Conservation (phyloP, 169 alveolate genomes). For the Eimeria falciformis region DNA sequence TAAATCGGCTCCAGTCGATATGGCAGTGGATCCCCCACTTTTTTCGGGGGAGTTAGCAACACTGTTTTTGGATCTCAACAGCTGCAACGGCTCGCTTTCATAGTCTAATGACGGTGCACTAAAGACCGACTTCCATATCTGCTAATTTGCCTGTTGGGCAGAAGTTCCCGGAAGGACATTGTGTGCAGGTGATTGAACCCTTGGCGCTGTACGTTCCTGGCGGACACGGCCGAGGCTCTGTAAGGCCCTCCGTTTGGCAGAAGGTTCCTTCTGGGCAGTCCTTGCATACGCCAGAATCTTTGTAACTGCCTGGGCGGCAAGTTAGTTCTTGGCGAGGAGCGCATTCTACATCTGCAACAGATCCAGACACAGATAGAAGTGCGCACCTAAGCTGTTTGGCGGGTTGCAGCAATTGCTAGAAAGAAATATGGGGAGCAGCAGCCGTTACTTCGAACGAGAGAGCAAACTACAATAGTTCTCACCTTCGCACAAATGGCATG, state of each 20-base stretch:
- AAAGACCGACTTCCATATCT: constrained; percentile 19
- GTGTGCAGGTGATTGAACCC: neutral
- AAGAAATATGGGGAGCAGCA: neutral
- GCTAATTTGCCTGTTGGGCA: constrained; percentile 44
- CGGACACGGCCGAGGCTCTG: constrained; percentile 34
- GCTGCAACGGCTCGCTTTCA: too few relatives aligned
- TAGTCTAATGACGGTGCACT: too few relatives aligned
- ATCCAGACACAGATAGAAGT: neutral
- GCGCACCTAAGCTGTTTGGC: neutral
- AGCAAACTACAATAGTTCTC: too few relatives aligned
- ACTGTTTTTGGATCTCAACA: too few relatives aligned
- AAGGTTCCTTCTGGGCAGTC: constrained; percentile 24
- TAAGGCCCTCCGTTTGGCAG: neutral
- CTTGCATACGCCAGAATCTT: neutral
- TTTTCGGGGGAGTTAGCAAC: too few relatives aligned
- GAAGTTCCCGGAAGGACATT: constrained; percentile 33
- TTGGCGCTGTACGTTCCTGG: constrained; percentile 41
- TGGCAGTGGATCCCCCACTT: too few relatives aligned
- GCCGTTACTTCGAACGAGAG: too few relatives aligned
- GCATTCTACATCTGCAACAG: neutral
- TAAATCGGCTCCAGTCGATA: too few relatives aligned
- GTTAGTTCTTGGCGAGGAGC: neutral
- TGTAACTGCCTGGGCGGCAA: constrained; percentile 13
- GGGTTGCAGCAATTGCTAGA: neutral
- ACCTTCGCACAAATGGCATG: constrained; percentile 20